A percentile compares a stretch with the other conserved stretches of the same genome.
These are phyloP conservation scores for Cytauxzoon felis DNA, from an alignment of 169 alveolate genomes.

Conservation along the genomic window DNA sequence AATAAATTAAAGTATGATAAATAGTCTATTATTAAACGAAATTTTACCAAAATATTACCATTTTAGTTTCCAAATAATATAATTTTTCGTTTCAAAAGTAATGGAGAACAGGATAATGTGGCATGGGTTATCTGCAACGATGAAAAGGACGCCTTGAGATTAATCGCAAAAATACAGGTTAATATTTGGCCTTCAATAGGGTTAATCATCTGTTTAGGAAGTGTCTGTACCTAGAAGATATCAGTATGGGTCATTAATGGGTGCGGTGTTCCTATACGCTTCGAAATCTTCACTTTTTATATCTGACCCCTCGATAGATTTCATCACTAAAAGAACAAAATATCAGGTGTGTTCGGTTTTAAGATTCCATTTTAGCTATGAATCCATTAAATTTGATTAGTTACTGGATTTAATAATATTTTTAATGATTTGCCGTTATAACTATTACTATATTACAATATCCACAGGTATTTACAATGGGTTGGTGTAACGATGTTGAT, in stretches of 20 bases:
- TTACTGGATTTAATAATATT: slow-evolving; percentile 18
- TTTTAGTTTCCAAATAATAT: slow-evolving; percentile 56
- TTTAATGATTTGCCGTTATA: slow-evolving; percentile 28
- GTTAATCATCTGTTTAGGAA: slow-evolving; percentile 32
- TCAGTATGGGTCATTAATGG: slow-evolving; percentile 67
- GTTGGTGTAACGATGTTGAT: slow-evolving; percentile 74
- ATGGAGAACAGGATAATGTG: slow-evolving; percentile 73
- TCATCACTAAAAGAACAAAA: slow-evolving; percentile 40
- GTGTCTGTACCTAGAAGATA: slow-evolving; percentile 72
- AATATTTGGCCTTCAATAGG: not conserved
- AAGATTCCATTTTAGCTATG: not conserved
- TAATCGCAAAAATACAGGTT: slow-evolving; percentile 69
- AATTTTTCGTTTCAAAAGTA: slow-evolving; percentile 69
- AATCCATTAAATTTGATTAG: not conserved
- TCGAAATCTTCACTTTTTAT: slow-evolving; percentile 59
- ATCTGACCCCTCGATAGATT: slow-evolving; percentile 51
- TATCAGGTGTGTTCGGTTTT: slow-evolving; percentile 38
- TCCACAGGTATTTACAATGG: slow-evolving; percentile 70
- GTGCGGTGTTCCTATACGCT: slow-evolving; percentile 70
- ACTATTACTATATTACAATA: slow-evolving; percentile 42
- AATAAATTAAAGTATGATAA: not conserved
- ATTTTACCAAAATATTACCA: not conserved
- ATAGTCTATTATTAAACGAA: no score
- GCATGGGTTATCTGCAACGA: slow-evolving; percentile 72
- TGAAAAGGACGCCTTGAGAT: slow-evolving; percentile 62